Base-by-base conservation (phyloP, 2,329 filamentous ascomycete species). In the Domatiomyces globalis region DNA sequence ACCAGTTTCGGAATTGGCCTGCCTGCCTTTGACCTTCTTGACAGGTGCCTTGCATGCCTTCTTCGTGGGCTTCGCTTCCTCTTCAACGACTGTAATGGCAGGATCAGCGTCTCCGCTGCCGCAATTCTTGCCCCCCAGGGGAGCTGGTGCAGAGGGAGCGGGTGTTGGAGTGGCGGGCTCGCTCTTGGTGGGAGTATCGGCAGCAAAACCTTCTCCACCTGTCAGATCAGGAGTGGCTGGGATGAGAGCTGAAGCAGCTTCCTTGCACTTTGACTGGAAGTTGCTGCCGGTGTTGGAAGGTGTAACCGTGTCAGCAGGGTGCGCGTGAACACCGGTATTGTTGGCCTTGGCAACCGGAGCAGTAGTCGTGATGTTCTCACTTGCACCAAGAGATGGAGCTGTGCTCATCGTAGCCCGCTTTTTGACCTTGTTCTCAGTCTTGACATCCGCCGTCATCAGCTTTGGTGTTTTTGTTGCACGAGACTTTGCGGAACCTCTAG, bases 1-100 rank as follows among this genome's bases (percentile, higher is more conserved):
- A 17, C 29, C 45, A 9, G 43, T 43, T 3, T 51, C 54, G 15
- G 50, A 44, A 22, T 50, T 51, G 15, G 55, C 36, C 46, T 45
- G 29, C 1, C 10, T 47, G 29, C 45, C 36, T 19, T 50, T 27
- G 22, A 52, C 60, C 58, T 65, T 66, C 51, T 63, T 60, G 36
- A 50, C 55, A 1, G 49, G 49, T 33, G 53, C 54, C 44, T 54
- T 55, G 49, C 56, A 52, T 22, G 49, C 20, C n/a, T 45, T 57
- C 51, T 58, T 57, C 20, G 50, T 29, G 10, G 54, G 49, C 39
- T 53, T 53, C 33, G 51, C 49, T 4, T 52, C 50, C 10, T 54
- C 50, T 1, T 56, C 55, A n/a, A 49, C 51, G 33, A 39, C 55
- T 5, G 22, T 51, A 27, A 51, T 51, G 17, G 51, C 54, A 17